phyloP scores from a whole-genome alignment of 2,329 filamentous ascomycete species.

The Immersiporthe knoxdaviesiana region DNA sequence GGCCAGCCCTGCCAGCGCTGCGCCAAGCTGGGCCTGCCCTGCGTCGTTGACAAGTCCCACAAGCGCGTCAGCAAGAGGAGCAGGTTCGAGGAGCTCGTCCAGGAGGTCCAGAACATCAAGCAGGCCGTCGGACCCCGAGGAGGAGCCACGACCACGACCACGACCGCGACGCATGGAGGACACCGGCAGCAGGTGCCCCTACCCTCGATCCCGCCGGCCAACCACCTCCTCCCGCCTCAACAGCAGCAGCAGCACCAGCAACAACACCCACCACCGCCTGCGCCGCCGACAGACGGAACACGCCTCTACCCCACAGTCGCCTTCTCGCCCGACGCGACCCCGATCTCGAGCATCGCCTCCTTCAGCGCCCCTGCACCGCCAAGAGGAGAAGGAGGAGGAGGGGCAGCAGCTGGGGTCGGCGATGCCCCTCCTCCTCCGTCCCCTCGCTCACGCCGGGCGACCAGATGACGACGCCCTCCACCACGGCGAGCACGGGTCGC shows the following conservation, averaged over 20 bases:
- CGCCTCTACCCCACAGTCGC: constrained; percentile 21
- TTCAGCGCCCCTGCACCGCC: constrained; percentile 31
- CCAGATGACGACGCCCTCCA: constrained; percentile 37
- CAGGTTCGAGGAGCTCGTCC: constrained; percentile 58
- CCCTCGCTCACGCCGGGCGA: constrained; percentile 34
- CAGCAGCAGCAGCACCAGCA: constrained; percentile 9
- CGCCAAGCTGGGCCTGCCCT: constrained; percentile 47
- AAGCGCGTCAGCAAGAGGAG: constrained; percentile 52
- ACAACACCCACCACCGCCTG: neutral
- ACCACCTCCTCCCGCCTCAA: neutral
- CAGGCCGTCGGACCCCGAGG: constrained; percentile 47
- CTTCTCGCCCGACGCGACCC: constrained; percentile 20
- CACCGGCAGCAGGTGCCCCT: constrained; percentile 22
- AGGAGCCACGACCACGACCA: neutral
- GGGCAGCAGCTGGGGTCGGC: too few relatives aligned
- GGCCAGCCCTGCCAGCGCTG: constrained; percentile 51
- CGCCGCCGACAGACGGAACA: constrained; percentile 6
- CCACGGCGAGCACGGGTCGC: constrained; percentile 28
- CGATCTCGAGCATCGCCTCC: constrained; percentile 29
- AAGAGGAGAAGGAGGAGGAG: too few relatives aligned
- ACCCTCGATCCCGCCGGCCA: constrained; percentile 31
- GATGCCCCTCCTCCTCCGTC: constrained; percentile 13
- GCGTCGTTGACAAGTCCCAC: constrained; percentile 52
- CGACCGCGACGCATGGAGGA: neutral
- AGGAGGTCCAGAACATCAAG: constrained; percentile 59